Percentiles rank a stretch among this genome's conserved stretches.
phyloP scores from a whole-genome alignment of 2,329 filamentous ascomycete species.

The Botryosphaeria dothidea region DNA sequence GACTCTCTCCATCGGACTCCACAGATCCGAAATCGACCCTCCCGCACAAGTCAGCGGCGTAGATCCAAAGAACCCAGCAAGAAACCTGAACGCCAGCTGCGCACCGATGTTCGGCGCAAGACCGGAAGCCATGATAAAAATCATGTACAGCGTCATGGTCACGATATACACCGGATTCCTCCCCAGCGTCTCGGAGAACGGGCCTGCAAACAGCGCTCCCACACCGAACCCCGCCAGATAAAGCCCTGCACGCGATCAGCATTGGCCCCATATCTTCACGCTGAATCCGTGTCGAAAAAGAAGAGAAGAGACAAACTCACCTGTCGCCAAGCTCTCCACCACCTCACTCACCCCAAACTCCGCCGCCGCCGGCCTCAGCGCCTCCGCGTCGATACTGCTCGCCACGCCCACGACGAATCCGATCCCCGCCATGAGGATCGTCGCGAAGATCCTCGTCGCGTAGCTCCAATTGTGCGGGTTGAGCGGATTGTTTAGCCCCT shows the following conservation, averaged over 20 bases:
- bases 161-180: conserved; percentile 52
- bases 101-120: conserved; percentile 49
- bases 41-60: conserved; percentile 50
- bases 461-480: conserved; percentile 43
- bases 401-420: conserved; percentile 54
- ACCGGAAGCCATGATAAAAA: conserved; percentile 52
- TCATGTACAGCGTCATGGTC: conserved; percentile 48
- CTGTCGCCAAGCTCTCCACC: conserved; percentile 10
- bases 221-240: conserved; percentile 45
- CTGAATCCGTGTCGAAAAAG: conserved; percentile 42
- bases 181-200: conserved; percentile 36
- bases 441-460: conserved; percentile 31
- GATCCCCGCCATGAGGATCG: conserved; percentile 40
- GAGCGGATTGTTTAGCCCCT: conserved; percentile 35
- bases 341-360: conserved; percentile 39
- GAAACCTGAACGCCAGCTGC: conserved; percentile 51
- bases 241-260: conserved; percentile 21
- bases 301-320: conserved; percentile 31
- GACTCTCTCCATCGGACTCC: conserved; percentile 49
- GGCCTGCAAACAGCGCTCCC: conserved; percentile 51
- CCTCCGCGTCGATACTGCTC: conserved; percentile 55
- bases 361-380: conserved; percentile 46
- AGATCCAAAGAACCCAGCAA: conserved; percentile 51
- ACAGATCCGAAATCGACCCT: conserved; percentile 50
- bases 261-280: conserved; percentile 11